phyloP scores from a whole-genome alignment of 192 early-diverging fungal genomes.

The Globomyces pollinis-pini region DNA sequence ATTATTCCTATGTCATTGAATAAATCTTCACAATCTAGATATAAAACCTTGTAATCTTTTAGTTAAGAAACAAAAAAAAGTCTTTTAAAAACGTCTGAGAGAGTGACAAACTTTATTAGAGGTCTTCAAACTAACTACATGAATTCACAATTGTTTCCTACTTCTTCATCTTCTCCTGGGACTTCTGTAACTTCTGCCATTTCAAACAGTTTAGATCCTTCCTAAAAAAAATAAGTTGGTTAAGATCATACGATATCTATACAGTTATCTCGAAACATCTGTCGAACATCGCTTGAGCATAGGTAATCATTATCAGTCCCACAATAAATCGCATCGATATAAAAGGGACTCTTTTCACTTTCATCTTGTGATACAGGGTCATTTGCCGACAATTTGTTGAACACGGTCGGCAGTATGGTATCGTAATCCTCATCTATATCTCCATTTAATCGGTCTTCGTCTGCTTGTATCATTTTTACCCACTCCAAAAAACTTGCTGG shows the following conservation, averaged over 20 bases:
- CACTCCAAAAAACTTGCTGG: constrained; percentile 37
- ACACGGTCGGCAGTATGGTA: not conserved
- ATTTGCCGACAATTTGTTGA: no score
- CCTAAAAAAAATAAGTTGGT: no score
- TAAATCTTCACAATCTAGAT: not conserved
- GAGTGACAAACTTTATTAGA: not conserved
- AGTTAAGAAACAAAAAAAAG: no score
- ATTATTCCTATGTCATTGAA: no score
- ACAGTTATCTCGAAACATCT: constrained; percentile 14
- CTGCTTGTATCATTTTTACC: constrained; percentile 27
- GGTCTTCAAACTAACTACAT: not conserved
- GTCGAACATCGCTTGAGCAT: constrained; percentile 1
- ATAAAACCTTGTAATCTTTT: no score
- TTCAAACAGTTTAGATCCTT: constrained; percentile 17
- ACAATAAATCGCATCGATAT: constrained; percentile 11
- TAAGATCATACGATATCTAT: no score
- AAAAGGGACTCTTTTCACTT: not conserved
- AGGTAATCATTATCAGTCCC: constrained; percentile 27
- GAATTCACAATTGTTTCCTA: not conserved
- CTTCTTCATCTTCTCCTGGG: not conserved
- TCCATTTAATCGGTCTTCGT: not conserved
- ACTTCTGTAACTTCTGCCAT: constrained; percentile 8
- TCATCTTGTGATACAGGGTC: no score
- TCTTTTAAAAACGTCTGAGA: no score
- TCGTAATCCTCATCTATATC: not conserved